Percentiles rank a stretch among this genome's conserved stretches.
Evolutionary conservation across 2,329 filamentous ascomycete genomes (phyloP).

Genomic region (Mycosphaerella sp.): DNA sequence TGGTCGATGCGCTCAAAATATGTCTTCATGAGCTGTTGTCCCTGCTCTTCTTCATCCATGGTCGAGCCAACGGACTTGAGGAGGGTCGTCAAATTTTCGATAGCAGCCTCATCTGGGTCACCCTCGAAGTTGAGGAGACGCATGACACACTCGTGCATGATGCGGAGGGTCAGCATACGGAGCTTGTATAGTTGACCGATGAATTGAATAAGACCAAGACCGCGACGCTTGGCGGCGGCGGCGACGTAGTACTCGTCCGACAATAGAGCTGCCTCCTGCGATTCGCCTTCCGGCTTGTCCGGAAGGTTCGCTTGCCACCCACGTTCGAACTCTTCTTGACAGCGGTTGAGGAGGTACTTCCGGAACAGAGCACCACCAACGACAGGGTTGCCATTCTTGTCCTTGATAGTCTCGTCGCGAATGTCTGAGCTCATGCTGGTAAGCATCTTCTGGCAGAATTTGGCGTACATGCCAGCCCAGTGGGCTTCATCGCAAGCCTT

Average conservation of each 20-base stretch:
- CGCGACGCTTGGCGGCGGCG: conserved; percentile 89
- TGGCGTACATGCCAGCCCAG: conserved; percentile 98
- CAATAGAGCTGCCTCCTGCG: conserved; percentile 70
- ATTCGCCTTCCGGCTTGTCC: conserved; percentile 64
- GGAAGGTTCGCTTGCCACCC: conserved; percentile 91
- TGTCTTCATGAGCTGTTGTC: conserved; percentile 77
- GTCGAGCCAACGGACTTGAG: conserved; percentile 85
- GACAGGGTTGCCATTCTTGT: conserved; percentile 82
- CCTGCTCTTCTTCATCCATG: conserved; percentile 73
- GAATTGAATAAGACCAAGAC: conserved; percentile 96
- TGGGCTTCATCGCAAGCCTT: conserved; percentile 98
- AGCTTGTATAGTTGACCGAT: conserved; percentile 99
- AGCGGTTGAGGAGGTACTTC: conserved; percentile 97
- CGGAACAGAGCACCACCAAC: conserved; percentile 92
- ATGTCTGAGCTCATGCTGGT: conserved; percentile 93
- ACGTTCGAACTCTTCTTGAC: conserved; percentile 97
- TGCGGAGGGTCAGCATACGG: conserved; percentile 95
- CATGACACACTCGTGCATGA: conserved; percentile 99
- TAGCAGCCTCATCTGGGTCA: conserved; percentile 87
- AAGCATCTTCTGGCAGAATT: conserved; percentile 96
- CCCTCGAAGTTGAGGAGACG: conserved; percentile 95
- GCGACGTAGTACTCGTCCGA: conserved; percentile 96
- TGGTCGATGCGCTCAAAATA: conserved; percentile 87
- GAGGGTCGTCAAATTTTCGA: conserved; percentile 91
- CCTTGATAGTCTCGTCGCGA: conserved; percentile 87